Evolutionary conservation across 306 rosid genomes (phyloP).

Genomic region (Vigna hirtella): DNA sequence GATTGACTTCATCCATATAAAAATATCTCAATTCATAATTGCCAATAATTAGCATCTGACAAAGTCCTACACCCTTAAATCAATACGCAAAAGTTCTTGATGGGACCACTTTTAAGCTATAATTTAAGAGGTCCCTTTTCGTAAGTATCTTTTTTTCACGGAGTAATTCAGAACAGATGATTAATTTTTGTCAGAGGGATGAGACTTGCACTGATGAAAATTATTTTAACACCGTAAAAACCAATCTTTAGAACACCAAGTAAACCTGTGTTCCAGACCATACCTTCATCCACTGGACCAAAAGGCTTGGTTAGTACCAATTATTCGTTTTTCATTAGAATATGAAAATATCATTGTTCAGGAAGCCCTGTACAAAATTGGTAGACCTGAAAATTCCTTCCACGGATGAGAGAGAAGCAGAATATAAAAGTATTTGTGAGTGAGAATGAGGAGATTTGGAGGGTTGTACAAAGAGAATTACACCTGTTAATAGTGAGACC

Average conservation of each 20-base stretch:
- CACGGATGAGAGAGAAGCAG: conserved; percentile 34
- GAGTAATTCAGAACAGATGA: too few species aligned
- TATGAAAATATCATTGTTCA: neutral
- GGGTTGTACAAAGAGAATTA: conserved; percentile 33
- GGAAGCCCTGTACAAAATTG: neutral
- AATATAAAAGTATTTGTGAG: conserved; percentile 22
- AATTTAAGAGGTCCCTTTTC: conserved; percentile 50
- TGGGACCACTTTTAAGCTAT: conserved; percentile 49
- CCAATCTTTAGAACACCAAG: too few species aligned
- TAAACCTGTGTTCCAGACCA: too few species aligned
- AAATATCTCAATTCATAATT: conserved; percentile 37
- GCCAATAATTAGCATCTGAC: conserved; percentile 55
- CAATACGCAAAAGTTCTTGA: conserved; percentile 36
- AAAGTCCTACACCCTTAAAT: conserved; percentile 38
- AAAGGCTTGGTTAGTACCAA: too few species aligned
- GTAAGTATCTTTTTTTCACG: neutral
- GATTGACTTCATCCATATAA: conserved; percentile 42
- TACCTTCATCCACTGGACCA: too few species aligned
- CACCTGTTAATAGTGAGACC: conserved; percentile 45
- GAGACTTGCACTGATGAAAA: too few species aligned
- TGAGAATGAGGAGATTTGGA: conserved; percentile 32
- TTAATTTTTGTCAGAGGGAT: too few species aligned
- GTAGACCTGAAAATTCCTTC: conserved; percentile 16
- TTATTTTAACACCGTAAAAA: too few species aligned
- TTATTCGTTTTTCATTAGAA: conserved; percentile 17